phyloP scores from a whole-genome alignment of 148 eudicot species.

The Rheum nobile region DNA sequence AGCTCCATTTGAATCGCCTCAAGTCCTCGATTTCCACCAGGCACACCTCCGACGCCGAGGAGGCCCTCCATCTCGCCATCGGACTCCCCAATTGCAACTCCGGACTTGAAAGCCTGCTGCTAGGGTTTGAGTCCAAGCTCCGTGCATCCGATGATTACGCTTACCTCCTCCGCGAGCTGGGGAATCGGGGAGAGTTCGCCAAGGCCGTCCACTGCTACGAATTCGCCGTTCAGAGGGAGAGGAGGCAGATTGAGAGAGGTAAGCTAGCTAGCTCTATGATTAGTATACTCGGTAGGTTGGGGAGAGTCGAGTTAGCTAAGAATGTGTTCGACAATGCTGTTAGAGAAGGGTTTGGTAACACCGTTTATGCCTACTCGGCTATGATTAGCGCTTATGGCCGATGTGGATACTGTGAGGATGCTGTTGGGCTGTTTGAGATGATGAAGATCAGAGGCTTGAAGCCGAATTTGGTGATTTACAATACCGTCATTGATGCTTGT shows the following conservation, averaged over 20 bases:
- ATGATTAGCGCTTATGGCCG: conserved; percentile 78
- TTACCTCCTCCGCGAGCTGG: conserved; percentile 67
- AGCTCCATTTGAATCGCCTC: conserved; percentile 71
- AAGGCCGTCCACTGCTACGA: background rate
- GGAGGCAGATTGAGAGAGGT: no score
- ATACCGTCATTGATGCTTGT: conserved; percentile 90
- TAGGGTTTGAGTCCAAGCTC: conserved; percentile 36
- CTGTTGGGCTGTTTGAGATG: conserved; percentile 53
- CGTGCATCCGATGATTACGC: conserved; percentile 65
- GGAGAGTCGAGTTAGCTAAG: conserved; percentile 66
- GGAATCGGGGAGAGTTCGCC: conserved; percentile 51
- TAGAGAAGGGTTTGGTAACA: conserved; percentile 62
- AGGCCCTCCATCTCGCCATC: conserved; percentile 32
- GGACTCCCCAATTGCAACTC: conserved; percentile 18
- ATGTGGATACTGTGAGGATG: conserved; percentile 67
- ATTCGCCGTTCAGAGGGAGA: no score
- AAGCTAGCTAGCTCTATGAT: no score
- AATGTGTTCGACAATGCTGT: conserved; percentile 63
- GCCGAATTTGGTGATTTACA: conserved; percentile 87
- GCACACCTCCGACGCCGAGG: conserved; percentile 49
- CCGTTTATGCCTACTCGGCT: conserved; percentile 86
- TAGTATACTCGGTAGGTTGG: conserved; percentile 78
- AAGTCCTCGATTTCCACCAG: conserved; percentile 30
- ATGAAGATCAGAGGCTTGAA: conserved; percentile 66
- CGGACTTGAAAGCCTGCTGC: conserved; percentile 23